Evolutionary conservation across 768 basidiomycete genomes (phyloP).

Genomic region (Rhodotorula paludigena): DNA sequence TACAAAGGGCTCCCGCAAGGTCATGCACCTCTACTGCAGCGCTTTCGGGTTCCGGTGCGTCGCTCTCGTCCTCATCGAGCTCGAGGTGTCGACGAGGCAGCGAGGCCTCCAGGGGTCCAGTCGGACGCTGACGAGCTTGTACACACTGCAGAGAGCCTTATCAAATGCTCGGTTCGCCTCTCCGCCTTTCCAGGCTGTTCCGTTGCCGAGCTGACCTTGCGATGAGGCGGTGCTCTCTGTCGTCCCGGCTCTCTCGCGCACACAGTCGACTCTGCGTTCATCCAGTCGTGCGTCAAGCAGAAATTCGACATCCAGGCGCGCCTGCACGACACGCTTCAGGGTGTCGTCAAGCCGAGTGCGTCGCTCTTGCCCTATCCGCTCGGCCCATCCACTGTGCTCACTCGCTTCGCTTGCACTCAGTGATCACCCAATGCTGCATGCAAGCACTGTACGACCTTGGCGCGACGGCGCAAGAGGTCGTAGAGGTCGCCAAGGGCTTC

Average conservation of each 20-base stretch:
- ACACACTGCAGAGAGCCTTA: constrained; percentile 61
- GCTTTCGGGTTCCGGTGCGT: constrained; percentile 71
- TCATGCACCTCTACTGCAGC: constrained; percentile 83
- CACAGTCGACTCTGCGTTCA: constrained; percentile 79
- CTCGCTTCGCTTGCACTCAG: constrained; percentile 52
- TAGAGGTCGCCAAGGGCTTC: constrained; percentile 86
- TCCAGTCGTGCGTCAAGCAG: constrained; percentile 61
- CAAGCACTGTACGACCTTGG: constrained; percentile 72
- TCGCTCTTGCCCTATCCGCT: constrained; percentile 27
- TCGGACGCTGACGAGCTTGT: neutral
- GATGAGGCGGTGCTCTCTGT: too few relatives aligned
- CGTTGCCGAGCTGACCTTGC: too few relatives aligned
- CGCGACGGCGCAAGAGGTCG: constrained; percentile 59
- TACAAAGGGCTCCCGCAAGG: constrained; percentile 87
- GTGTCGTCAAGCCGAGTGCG: constrained; percentile 86
- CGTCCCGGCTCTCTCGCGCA: neutral
- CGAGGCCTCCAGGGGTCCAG: too few relatives aligned
- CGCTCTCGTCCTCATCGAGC: neutral
- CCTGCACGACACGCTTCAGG: constrained; percentile 71
- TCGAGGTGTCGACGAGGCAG: too few relatives aligned
- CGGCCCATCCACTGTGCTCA: constrained; percentile 42
- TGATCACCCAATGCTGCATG: constrained; percentile 99
- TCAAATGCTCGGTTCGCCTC: constrained; percentile 70
- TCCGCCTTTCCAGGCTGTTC: neutral
- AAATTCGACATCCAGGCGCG: constrained; percentile 75